Conservation (phyloP, 202 grass and related monocot genomes). For the Dendrocalamus latiflorus region DNA sequence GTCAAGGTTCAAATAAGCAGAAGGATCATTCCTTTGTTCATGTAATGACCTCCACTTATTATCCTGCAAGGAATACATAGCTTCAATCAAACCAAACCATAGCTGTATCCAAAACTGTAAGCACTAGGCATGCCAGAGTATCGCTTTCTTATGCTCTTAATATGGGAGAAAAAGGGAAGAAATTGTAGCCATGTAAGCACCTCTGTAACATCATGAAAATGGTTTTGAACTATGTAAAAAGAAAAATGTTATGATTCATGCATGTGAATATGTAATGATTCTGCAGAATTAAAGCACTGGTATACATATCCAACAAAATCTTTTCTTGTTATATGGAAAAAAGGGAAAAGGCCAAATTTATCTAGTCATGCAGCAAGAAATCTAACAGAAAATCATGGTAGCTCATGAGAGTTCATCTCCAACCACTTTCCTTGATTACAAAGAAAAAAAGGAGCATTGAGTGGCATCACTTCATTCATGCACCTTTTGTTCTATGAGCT, state of each 20-base stretch:
- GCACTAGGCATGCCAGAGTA: too few species aligned
- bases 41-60: constrained; percentile 50
- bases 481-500: neutral
- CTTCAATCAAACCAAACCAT: constrained; percentile 26
- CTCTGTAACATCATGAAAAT: neutral
- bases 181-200: too few species aligned
- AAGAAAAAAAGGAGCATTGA: neutral
- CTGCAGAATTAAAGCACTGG: neutral
- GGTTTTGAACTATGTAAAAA: neutral
- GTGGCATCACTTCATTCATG: neutral
- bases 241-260: constrained; percentile 8
- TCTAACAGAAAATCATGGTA: neutral
- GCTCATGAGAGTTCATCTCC: neutral
- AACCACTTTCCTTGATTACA: neutral
- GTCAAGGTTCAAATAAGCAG: constrained; percentile 39
- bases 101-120: too few species aligned
- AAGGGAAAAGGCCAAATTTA: neutral
- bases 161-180: too few species aligned
- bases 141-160: too few species aligned
- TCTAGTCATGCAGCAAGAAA: neutral
- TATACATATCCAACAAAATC: neutral
- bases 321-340: neutral
- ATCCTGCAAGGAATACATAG: constrained; percentile 43
- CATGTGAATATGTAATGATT: neutral
- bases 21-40: constrained; percentile 55